Percentiles rank a stretch among this genome's conserved stretches.
Conservation (phyloP, 208 protist species). For the Acanthamoeba royreba region DNA sequence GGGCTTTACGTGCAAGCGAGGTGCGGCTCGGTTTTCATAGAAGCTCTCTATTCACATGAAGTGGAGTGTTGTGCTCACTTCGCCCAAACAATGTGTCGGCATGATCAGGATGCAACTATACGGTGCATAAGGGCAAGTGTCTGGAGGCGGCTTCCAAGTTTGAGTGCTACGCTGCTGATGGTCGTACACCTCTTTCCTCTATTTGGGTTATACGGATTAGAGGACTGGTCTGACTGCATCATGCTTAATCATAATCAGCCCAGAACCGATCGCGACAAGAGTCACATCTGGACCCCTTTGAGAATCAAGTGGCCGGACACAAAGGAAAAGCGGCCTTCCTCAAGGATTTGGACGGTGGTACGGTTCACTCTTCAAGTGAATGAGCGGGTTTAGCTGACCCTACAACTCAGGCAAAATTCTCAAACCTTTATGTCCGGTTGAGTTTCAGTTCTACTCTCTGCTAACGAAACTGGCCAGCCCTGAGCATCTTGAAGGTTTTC, state of each 20-base stretch:
- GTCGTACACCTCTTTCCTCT: not conserved
- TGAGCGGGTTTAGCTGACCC: no score
- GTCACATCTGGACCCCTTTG: not conserved
- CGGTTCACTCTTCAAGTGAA: no score
- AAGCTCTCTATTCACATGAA: no score
- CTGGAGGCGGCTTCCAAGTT: not conserved
- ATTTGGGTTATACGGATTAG: no score
- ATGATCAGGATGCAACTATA: slow-evolving; percentile 25
- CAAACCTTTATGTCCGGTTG: not conserved
- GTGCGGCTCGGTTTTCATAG: no score
- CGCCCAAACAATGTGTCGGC: no score
- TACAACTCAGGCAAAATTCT: not conserved
- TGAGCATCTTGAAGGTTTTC: not conserved
- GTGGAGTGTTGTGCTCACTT: no score
- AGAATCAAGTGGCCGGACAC: not conserved
- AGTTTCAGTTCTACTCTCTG: not conserved
- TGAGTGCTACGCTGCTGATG: not conserved
- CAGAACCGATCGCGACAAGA: not conserved
- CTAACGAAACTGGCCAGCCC: not conserved
- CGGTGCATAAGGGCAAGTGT: not conserved
- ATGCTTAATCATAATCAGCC: no score
- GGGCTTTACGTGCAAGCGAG: not conserved
- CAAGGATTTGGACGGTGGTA: not conserved
- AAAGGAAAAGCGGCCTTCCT: not conserved
- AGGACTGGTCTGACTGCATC: no score